Evolutionary conservation across 176 grass and related monocot species (phyloP).

Genomic region (Oryza glumipatula): DNA sequence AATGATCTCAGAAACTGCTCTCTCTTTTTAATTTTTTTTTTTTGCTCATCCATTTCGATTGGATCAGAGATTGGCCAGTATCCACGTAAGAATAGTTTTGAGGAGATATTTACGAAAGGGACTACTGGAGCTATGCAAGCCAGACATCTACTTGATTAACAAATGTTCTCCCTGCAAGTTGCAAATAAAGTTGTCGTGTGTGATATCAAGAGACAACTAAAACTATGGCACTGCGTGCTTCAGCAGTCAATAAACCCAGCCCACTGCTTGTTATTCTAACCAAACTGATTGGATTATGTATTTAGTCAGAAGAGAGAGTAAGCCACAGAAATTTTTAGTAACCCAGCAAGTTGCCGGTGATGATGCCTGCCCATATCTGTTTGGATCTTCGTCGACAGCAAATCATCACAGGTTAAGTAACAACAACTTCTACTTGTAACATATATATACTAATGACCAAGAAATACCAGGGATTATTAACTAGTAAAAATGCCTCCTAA

Average conservation of each 20-base stretch:
- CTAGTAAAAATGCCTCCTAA: slow-evolving; percentile 16
- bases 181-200: slow-evolving; percentile 41
- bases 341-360: slow-evolving; percentile 45
- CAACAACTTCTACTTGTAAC: slow-evolving; percentile 46
- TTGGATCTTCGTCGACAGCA: slow-evolving; percentile 38
- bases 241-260: slow-evolving; percentile 48
- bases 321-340: slow-evolving; percentile 46
- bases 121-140: slow-evolving; percentile 39
- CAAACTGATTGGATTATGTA: slow-evolving; percentile 43
- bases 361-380: slow-evolving; percentile 48
- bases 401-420: slow-evolving; percentile 40
- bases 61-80: slow-evolving; percentile 31
- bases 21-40: not conserved
- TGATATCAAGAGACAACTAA: slow-evolving; percentile 46
- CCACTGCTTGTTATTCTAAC: slow-evolving; percentile 35
- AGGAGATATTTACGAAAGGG: slow-evolving; percentile 47
- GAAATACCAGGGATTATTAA: slow-evolving; percentile 17
- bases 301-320: slow-evolving; percentile 52
- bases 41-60: slow-evolving; percentile 29
- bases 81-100: slow-evolving; percentile 17
- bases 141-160: slow-evolving; percentile 41
- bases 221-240: slow-evolving; percentile 36
- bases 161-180: slow-evolving; percentile 47
- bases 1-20: not conserved
- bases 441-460: slow-evolving; percentile 34